A percentile compares a stretch with the other conserved stretches of the same genome.
These are phyloP conservation scores for Beauveria sp. DNA, from an alignment of 2,329 filamentous ascomycete species.

Conservation along the genomic window DNA sequence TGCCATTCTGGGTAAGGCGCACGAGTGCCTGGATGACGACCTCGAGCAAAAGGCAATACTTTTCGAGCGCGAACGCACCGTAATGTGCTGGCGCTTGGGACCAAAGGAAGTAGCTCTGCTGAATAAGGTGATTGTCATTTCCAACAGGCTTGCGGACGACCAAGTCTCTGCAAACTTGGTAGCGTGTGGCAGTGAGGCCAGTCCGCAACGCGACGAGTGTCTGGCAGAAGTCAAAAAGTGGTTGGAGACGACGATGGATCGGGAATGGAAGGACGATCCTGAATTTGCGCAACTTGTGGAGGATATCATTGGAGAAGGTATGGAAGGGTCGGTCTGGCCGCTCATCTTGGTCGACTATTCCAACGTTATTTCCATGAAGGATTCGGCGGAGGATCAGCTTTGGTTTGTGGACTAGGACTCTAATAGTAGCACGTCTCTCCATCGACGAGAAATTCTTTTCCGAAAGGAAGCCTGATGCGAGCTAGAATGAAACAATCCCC, in stretches of 20 bases:
- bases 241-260: neutral
- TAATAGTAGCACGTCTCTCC: too few relatives aligned
- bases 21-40: neutral
- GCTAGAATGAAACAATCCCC: too few relatives aligned
- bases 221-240: neutral
- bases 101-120: neutral
- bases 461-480: too few relatives aligned
- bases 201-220: neutral
- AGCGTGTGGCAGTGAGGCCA: neutral
- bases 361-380: neutral
- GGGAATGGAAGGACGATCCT: neutral
- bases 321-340: constrained; percentile 4
- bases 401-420: constrained; percentile 1
- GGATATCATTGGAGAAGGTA: neutral
- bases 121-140: constrained; percentile 1
- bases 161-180: neutral
- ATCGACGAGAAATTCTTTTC: too few relatives aligned
- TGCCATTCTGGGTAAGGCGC: neutral
- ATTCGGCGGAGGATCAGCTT: neutral
- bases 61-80: neutral
- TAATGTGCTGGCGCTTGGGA: constrained; percentile 3
- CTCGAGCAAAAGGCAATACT: neutral
- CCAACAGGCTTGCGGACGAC: constrained; percentile 1
- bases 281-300: neutral
- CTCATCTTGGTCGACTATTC: constrained; percentile 2